phyloP scores from a whole-genome alignment of 371 early-diverging fungal species.

The Mortierella sp. region DNA sequence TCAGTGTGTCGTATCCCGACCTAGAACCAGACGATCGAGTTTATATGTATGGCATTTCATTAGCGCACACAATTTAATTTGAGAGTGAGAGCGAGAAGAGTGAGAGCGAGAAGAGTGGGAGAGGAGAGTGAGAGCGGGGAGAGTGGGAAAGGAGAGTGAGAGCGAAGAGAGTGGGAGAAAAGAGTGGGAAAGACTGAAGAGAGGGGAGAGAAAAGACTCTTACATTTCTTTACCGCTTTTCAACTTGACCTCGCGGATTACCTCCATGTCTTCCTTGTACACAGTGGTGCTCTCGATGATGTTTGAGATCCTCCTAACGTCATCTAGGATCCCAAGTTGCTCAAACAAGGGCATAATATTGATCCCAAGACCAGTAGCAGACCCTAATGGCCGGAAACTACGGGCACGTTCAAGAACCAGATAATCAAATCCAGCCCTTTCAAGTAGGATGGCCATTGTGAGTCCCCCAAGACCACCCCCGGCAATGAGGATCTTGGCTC shows the following conservation, averaged over 20 bases:
- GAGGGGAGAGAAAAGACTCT: neutral
- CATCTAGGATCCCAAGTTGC: conserved; percentile 27
- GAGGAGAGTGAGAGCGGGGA: neutral
- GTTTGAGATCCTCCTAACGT: conserved; percentile 18
- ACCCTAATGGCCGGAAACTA: conserved; percentile 1
- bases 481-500: conserved; percentile 8
- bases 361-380: conserved; percentile 18
- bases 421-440: neutral
- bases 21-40: neutral
- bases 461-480: conserved; percentile 12
- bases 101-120: too few relatives aligned
- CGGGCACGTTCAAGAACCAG: neutral
- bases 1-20: conserved; percentile 8
- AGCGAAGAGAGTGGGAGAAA: too few relatives aligned
- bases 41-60: too few relatives aligned
- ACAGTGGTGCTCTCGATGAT: conserved; percentile 14
- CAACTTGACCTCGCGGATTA: conserved; percentile 25
- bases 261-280: conserved; percentile 33
- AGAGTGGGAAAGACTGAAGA: too few relatives aligned
- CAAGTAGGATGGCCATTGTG: conserved; percentile 4
- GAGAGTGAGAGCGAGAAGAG: too few relatives aligned
- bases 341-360: conserved; percentile 29
- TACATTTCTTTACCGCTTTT: conserved; percentile 15
- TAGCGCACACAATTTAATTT: too few relatives aligned
- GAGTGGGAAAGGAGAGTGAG: neutral